Evolutionary conservation across 768 basidiomycete genomes (phyloP).

Genomic region (Termitomyces heimii): DNA sequence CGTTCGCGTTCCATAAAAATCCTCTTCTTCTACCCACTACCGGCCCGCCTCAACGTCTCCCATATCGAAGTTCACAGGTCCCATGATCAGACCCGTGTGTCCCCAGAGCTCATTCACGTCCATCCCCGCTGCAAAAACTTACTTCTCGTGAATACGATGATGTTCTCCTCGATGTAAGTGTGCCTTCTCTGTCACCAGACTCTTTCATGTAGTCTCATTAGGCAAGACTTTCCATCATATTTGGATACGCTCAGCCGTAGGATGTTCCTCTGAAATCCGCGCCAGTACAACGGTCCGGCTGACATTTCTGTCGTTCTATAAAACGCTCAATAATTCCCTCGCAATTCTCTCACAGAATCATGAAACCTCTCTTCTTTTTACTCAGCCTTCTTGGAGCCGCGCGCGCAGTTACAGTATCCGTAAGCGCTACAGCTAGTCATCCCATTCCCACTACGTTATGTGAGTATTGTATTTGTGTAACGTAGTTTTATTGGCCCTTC

Average conservation of each 20-base stretch:
- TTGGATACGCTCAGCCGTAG: neutral
- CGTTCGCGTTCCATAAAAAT: neutral
- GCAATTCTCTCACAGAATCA: neutral
- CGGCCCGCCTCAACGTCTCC: neutral
- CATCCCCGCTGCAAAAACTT: neutral
- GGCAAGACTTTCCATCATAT: neutral
- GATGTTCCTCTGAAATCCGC: neutral
- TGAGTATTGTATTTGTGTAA: slow-evolving; percentile 9
- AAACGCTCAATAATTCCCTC: neutral
- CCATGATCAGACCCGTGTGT: neutral
- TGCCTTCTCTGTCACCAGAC: neutral
- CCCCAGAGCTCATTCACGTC: neutral
- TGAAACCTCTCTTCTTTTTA: slow-evolving; percentile 4
- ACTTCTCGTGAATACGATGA: neutral
- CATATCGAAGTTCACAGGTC: neutral
- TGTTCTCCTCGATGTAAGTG: neutral
- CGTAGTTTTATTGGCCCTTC: neutral
- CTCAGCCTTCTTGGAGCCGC: slow-evolving; percentile 7
- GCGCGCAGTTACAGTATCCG: slow-evolving; percentile 19
- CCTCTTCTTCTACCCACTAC: neutral
- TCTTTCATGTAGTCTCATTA: neutral
- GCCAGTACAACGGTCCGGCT: slow-evolving; percentile 5
- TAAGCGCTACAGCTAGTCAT: slow-evolving; percentile 24
- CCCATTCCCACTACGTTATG: slow-evolving; percentile 25
- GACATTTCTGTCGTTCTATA: neutral